A percentile compares a stretch with the other conserved stretches of the same genome.
Conservation (phyloP, 2,329 filamentous ascomycete species). For the Cytospora mali region DNA sequence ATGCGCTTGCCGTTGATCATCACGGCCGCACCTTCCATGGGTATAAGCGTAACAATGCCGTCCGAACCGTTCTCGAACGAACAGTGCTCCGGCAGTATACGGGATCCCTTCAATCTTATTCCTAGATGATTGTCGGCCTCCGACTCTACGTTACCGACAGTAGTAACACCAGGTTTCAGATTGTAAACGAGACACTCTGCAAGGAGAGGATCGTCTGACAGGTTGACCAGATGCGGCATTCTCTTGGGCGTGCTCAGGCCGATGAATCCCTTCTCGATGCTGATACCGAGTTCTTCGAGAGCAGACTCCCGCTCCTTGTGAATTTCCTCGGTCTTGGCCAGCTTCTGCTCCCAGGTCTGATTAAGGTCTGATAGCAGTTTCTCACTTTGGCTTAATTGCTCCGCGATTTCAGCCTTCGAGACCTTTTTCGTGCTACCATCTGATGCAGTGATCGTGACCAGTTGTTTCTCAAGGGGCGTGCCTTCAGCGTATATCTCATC, state of each 20-base stretch:
- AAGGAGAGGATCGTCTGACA: slow-evolving; percentile 91
- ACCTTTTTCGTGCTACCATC: slow-evolving; percentile 93
- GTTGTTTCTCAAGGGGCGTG: slow-evolving; percentile 91
- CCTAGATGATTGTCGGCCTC: slow-evolving; percentile 79
- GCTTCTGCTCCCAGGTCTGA: slow-evolving; percentile 97
- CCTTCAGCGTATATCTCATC: slow-evolving; percentile 90
- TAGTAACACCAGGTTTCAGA: slow-evolving; percentile 91
- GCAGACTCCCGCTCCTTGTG: slow-evolving; percentile 96
- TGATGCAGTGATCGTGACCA: slow-evolving; percentile 86
- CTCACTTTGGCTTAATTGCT: slow-evolving; percentile 94
- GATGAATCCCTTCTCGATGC: slow-evolving; percentile 97
- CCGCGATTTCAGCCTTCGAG: slow-evolving; percentile 96
- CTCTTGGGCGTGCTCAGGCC: slow-evolving; percentile 96
- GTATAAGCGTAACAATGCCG: slow-evolving; percentile 88
- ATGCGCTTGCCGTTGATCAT: slow-evolving; percentile 97
- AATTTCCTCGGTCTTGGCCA: slow-evolving; percentile 92
- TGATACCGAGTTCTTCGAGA: slow-evolving; percentile 94
- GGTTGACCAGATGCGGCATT: slow-evolving; percentile 97
- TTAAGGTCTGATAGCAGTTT: slow-evolving; percentile 95
- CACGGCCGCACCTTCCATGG: slow-evolving; percentile 87
- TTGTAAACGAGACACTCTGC: slow-evolving; percentile 98
- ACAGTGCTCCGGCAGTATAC: slow-evolving; percentile 91
- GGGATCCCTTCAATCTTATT: slow-evolving; percentile 89
- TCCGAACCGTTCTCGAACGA: slow-evolving; percentile 83
- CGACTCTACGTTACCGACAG: slow-evolving; percentile 90